These are phyloP conservation scores for Meira miltonrushii DNA, from an alignment of 1,284 basidiomycete species.

Conservation along the genomic window DNA sequence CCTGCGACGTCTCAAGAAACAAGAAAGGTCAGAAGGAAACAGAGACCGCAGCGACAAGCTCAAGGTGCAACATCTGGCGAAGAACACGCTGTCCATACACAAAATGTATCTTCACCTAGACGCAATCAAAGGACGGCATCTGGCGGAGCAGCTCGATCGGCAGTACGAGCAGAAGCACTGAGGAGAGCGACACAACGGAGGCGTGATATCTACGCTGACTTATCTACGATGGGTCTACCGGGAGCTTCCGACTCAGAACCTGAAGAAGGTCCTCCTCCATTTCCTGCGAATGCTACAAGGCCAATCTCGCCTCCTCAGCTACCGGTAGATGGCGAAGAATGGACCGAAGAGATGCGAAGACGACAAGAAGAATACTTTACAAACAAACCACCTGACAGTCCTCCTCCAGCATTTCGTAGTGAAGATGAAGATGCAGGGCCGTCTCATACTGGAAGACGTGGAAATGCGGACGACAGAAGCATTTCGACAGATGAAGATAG, in stretches of 20 bases:
- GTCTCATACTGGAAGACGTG: background rate
- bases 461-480: background rate
- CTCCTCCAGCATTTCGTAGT: conserved; percentile 10
- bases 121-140: too few relatives aligned
- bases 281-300: conserved; percentile 4
- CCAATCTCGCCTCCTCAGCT: conserved; percentile 3
- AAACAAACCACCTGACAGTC: conserved; percentile 4
- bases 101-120: too few relatives aligned
- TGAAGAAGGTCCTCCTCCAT: conserved; percentile 7
- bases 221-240: conserved; percentile 2
- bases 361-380: background rate
- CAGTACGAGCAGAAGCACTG: background rate
- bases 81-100: background rate
- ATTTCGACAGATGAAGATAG: background rate
- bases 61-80: background rate
- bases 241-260: conserved; percentile 5
- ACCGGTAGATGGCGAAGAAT: conserved; percentile 9
- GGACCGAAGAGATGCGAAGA: conserved; percentile 8
- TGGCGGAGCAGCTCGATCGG: background rate
- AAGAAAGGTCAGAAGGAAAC: background rate
- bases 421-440: conserved; percentile 1
- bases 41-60: background rate
- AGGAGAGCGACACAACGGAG: background rate
- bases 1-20: background rate
- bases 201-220: conserved; percentile 9